These are phyloP conservation scores for Stipa capillata DNA, from an alignment of 176 grass and related monocot genomes.

Conservation along the genomic window DNA sequence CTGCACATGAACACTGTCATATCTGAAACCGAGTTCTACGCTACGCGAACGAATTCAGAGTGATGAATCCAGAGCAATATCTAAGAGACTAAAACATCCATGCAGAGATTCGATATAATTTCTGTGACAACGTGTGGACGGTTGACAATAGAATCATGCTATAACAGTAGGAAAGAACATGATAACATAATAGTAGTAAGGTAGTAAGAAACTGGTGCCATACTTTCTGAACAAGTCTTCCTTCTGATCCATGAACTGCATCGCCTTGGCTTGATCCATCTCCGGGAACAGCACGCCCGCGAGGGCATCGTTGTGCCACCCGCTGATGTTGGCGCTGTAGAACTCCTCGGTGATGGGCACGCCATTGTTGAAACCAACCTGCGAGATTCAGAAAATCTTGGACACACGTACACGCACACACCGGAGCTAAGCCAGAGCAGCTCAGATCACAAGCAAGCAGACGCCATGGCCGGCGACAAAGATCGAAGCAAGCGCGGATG, in stretches of 20 bases:
- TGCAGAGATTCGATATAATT: background rate
- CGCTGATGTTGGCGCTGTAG: slow-evolving; percentile 58
- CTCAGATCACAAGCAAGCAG: background rate
- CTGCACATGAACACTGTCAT: background rate
- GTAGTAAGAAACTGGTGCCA: background rate
- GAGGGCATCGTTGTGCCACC: slow-evolving; percentile 62
- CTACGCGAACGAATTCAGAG: too few species aligned
- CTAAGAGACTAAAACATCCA: background rate
- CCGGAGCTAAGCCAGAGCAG: background rate
- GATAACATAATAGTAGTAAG: too few species aligned
- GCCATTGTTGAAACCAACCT: slow-evolving; percentile 54
- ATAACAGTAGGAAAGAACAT: too few species aligned
- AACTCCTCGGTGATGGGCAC: slow-evolving; percentile 75
- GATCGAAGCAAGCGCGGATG: too few species aligned
- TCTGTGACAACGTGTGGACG: background rate
- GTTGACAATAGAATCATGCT: background rate
- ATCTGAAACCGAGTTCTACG: background rate
- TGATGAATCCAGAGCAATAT: background rate
- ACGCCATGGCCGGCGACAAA: background rate
- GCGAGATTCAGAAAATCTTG: too few species aligned
- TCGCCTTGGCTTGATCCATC: slow-evolving; percentile 44
- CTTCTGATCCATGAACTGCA: slow-evolving; percentile 67
- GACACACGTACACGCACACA: too few species aligned
- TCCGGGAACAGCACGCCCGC: slow-evolving; percentile 48
- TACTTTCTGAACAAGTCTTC: slow-evolving; percentile 65